These are phyloP conservation scores for Fusarium torreyae DNA, from an alignment of 2,329 filamentous ascomycete species.

Conservation along the genomic window DNA sequence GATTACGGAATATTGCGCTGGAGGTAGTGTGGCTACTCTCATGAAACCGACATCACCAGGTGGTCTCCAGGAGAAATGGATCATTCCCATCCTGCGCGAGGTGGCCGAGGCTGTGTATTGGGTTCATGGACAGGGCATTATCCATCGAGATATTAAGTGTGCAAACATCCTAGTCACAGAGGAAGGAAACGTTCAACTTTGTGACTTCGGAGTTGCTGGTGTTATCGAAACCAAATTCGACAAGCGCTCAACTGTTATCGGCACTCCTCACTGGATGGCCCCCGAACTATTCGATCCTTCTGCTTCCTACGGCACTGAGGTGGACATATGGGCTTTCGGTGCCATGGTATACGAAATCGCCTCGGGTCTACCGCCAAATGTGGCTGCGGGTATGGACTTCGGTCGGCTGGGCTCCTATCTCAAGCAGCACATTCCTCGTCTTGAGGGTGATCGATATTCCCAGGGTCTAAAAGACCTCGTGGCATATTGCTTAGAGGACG, in stretches of 20 bases:
- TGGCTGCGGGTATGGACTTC: conserved; percentile 64
- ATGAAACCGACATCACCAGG: conserved; percentile 78
- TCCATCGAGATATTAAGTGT: conserved; percentile 80
- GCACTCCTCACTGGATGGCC: conserved; percentile 90
- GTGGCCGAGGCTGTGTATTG: conserved; percentile 76
- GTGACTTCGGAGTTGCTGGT: conserved; percentile 87
- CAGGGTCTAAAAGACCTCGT: conserved; percentile 78
- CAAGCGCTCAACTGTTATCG: conserved; percentile 85
- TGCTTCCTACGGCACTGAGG: conserved; percentile 77
- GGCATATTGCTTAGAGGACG: conserved; percentile 79
- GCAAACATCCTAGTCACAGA: conserved; percentile 87
- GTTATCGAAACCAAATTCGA: conserved; percentile 82
- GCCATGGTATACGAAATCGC: conserved; percentile 87
- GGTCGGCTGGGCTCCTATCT: conserved; percentile 70
- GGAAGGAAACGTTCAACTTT: conserved; percentile 82
- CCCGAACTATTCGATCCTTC: conserved; percentile 80
- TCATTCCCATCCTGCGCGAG: conserved; percentile 76
- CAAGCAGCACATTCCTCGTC: conserved; percentile 74
- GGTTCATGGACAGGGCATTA: conserved; percentile 78
- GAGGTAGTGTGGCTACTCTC: conserved; percentile 83
- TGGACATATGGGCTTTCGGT: conserved; percentile 89
- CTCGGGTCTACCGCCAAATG: conserved; percentile 81
- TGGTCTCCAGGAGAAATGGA: conserved; percentile 79
- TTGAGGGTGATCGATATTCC: conserved; percentile 81
- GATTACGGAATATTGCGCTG: conserved; percentile 88